phyloP scores from a whole-genome alignment of 1,139 yeast genomes.

The Yamadazyma spencermartinsiae region DNA sequence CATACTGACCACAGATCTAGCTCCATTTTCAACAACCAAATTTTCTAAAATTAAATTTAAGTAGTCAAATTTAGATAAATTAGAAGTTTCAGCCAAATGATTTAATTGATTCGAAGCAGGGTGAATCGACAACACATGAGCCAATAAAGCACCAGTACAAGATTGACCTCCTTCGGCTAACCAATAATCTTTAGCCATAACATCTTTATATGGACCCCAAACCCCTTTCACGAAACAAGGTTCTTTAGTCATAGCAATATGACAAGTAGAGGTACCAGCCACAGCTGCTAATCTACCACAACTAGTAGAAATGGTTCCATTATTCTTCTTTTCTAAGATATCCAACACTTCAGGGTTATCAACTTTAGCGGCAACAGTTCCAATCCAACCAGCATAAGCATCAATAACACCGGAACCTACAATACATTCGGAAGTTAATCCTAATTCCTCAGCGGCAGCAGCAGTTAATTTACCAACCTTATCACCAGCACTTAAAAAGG shows the following conservation, averaged over 20 bases:
- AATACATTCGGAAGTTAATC: slow-evolving; percentile 72
- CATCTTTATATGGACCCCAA: slow-evolving; percentile 98
- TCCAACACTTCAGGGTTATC: slow-evolving; percentile 51
- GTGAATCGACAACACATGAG: slow-evolving; percentile 86
- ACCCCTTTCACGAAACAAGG: slow-evolving; percentile 94
- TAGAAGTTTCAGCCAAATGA: slow-evolving; percentile 60
- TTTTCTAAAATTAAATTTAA: slow-evolving; percentile 73
- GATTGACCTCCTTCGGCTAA: slow-evolving; percentile 99
- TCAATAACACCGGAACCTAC: slow-evolving; percentile 97
- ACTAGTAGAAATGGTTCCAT: slow-evolving; percentile 53
- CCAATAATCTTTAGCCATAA: slow-evolving; percentile 86
- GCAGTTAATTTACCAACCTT: slow-evolving; percentile 69
- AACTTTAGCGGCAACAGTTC: slow-evolving; percentile 90
- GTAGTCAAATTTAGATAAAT: slow-evolving; percentile 77
- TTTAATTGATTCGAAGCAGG: slow-evolving; percentile 80
- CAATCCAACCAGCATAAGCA: slow-evolving; percentile 98
- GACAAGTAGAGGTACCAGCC: slow-evolving; percentile 98
- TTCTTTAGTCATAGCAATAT: slow-evolving; percentile 80
- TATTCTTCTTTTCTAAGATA: slow-evolving; percentile 28
- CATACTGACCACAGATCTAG: slow-evolving; percentile 73
- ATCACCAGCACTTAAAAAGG: slow-evolving; percentile 84
- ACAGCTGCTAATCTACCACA: slow-evolving; percentile 93
- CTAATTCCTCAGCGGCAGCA: slow-evolving; percentile 78
- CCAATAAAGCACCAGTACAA: slow-evolving; percentile 91
- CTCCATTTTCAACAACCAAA: slow-evolving; percentile 53